Base-by-base conservation (phyloP, 306 rosid species). In the Cucumis melo region DNA sequence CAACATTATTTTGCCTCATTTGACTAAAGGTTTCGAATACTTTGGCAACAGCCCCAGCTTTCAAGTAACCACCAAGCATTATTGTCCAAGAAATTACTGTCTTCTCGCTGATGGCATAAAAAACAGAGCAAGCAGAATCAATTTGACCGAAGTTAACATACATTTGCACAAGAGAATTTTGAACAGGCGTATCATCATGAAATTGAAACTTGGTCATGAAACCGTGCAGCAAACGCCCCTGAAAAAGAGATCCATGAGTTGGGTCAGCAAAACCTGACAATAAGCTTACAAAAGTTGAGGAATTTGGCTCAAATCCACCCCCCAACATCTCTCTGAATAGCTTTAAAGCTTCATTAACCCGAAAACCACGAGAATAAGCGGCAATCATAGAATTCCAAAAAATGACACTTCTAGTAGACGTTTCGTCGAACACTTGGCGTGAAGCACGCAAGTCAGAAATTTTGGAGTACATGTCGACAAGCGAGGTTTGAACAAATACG, bases 381-480 rank as follows among this genome's bases (percentile, higher is more conserved):
- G 81, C 51, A 16, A 78, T 78, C 48, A 78, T 54, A 8, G 71
- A 23, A 39, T 78, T 78, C 81, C 81, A 78, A 15, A 77, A 70
- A 17, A 68, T 76, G 10, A 78, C 44, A 59, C 36, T 78, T 78
- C 81, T 66, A 1, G 44, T 20, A 10, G 51, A 21, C 77, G 70
- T 78, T 78, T 55, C 57, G 34, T 78, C 77, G 60, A 78, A 70
- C 70, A 78, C 34, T 57, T 24, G 24, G 44, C 81, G 39, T 13
- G 91, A 68, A 60, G 48, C 50, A 4, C 21, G 58, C 44, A 85
- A 51, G 74, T 48, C 17, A 10, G 74, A 82, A 78, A 88, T 85
- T 39, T 84, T 87, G 1, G 89, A 78, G 44, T 85, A 89, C 79
- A 87, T 36, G n/a, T 77, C 88, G 68, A 83, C 38, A 39, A 89